Evolutionary conservation across 768 basidiomycete species (phyloP).

Genomic region (Mycena sanguinolenta): DNA sequence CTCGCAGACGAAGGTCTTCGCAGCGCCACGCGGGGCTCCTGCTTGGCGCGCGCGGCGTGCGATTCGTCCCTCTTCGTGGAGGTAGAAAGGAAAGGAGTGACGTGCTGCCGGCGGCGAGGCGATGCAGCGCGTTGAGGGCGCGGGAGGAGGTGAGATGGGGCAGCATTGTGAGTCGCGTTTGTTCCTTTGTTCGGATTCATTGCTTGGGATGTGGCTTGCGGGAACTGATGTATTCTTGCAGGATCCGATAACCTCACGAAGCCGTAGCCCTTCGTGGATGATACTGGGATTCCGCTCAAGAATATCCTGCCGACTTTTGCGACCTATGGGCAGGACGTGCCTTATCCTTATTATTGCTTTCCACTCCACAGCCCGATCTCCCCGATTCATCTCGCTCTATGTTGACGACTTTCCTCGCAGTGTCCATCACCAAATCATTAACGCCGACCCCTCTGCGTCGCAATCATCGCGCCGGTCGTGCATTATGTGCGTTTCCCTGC

Average conservation of each 20-base stretch:
- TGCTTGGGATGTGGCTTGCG: not conserved
- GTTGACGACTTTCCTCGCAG: no score
- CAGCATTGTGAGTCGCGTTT: constrained; percentile 37
- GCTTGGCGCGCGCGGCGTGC: no score
- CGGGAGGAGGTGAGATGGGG: constrained; percentile 37
- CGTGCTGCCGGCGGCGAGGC: constrained; percentile 19
- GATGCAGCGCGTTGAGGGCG: constrained; percentile 38
- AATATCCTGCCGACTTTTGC: constrained; percentile 38
- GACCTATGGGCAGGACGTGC: constrained; percentile 28
- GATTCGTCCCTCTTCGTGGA: no score
- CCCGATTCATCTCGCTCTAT: no score
- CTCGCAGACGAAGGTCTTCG: no score
- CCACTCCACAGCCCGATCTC: no score
- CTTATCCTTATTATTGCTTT: no score
- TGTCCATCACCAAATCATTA: no score
- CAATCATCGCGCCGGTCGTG: constrained; percentile 44
- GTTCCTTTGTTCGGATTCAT: not conserved
- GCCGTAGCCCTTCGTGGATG: constrained; percentile 36
- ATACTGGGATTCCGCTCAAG: constrained; percentile 30
- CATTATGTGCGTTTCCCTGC: no score
- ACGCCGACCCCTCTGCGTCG: constrained; percentile 39
- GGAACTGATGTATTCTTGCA: constrained; percentile 44
- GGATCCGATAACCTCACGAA: constrained; percentile 43
- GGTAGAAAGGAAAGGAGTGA: not conserved
- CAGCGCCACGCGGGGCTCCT: no score